These are phyloP conservation scores for Oropetium thomaeum DNA, from an alignment of 176 grass and related monocot genomes.

Conservation along the genomic window DNA sequence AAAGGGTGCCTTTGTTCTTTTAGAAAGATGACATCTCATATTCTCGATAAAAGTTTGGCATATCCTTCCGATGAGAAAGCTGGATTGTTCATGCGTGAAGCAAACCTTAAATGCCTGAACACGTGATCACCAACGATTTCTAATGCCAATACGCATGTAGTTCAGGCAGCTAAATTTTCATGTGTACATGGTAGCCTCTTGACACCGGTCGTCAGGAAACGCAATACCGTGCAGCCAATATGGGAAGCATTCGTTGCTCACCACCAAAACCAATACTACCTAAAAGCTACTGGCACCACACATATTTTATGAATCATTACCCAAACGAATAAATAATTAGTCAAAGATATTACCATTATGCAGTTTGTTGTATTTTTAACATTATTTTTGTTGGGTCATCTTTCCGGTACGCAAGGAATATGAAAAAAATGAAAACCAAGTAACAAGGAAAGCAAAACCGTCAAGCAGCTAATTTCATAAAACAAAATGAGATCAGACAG, in stretches of 20 bases:
- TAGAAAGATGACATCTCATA: background rate
- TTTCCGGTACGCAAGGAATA: constrained; percentile 28
- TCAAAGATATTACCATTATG: background rate
- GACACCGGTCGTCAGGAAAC: constrained; percentile 4
- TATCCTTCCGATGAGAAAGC: constrained; percentile 20
- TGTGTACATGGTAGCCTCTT: background rate
- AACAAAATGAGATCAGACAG: background rate
- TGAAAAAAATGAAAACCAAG: constrained; percentile 23
- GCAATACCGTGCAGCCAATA: background rate
- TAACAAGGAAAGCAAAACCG: constrained; percentile 26
- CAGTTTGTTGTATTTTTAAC: background rate
- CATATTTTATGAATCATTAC: background rate
- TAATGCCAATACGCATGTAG: background rate
- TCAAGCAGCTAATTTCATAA: background rate
- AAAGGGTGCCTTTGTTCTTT: background rate
- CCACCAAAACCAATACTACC: constrained; percentile 17
- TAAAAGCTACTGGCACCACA: constrained; percentile 25
- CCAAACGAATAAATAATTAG: background rate
- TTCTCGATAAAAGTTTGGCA: background rate
- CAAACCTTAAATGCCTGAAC: background rate
- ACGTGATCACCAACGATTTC: constrained; percentile 4
- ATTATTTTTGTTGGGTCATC: background rate
- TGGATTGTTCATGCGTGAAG: constrained; percentile 22
- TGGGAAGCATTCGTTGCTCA: constrained; percentile 10
- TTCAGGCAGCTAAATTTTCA: background rate